Conservation (phyloP, 768 basidiomycete species). For the Suillus luteus region DNA sequence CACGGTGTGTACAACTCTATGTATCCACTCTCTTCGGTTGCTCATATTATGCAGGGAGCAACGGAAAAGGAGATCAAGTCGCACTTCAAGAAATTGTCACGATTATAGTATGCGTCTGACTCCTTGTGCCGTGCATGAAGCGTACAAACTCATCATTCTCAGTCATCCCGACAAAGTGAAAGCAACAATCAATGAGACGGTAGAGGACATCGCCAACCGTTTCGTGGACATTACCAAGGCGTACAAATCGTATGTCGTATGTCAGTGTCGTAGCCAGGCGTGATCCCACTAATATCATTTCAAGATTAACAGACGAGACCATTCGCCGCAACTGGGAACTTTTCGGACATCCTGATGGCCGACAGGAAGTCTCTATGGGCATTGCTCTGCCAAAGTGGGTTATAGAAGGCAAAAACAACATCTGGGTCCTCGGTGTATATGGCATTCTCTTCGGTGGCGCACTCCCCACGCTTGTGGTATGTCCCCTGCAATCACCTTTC, state of each 20-base stretch:
- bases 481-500: conserved; percentile 18
- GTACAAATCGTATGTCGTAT: conserved; percentile 78
- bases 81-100: conserved; percentile 90
- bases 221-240: conserved; percentile 97
- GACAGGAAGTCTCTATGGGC: conserved; percentile 92
- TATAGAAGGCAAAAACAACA: conserved; percentile 86
- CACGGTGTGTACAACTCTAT: conserved; percentile 45
- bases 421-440: conserved; percentile 88
- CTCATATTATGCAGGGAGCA: conserved; percentile 45
- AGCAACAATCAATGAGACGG: conserved; percentile 77
- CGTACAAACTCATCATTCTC: conserved; percentile 10
- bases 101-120: conserved; percentile 63
- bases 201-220: conserved; percentile 80
- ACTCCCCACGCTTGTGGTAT: conserved; percentile 81
- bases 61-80: conserved; percentile 93
- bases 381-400: conserved; percentile 96
- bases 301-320: conserved; percentile 86
- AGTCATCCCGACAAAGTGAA: conserved; percentile 98
- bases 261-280: neutral
- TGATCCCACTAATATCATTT: conserved; percentile 1
- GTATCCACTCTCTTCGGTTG: conserved; percentile 3
- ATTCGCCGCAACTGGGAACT: conserved; percentile 88
- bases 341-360: conserved; percentile 95
- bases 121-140: neutral
- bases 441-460: conserved; percentile 85